These are phyloP conservation scores for Mesotaenium endlicherianum DNA, from an alignment of 139 green algal species.

Conservation along the genomic window DNA sequence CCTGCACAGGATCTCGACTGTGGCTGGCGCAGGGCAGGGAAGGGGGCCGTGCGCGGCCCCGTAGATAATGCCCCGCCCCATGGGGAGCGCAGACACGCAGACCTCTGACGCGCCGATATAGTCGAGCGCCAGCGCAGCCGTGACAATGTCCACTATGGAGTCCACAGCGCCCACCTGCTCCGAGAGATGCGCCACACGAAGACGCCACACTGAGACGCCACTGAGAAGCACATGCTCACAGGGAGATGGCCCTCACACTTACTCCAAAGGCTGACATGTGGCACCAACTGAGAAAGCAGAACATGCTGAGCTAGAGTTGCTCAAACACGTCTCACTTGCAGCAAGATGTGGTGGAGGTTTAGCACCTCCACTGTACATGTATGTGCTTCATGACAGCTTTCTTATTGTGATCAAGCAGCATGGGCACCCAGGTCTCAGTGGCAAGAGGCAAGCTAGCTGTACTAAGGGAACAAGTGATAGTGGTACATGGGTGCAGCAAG, in stretches of 20 bases:
- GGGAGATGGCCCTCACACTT: background rate
- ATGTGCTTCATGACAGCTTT: too few relatives aligned
- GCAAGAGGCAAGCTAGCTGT: too few relatives aligned
- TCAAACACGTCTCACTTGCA: too few relatives aligned
- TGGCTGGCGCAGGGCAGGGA: slow-evolving; percentile 22
- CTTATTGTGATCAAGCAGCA: too few relatives aligned
- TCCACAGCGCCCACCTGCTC: slow-evolving; percentile 42
- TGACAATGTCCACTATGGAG: slow-evolving; percentile 45
- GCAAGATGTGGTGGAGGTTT: too few relatives aligned
- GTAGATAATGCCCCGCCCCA: slow-evolving; percentile 29
- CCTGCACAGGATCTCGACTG: slow-evolving; percentile 1
- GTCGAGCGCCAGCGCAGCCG: slow-evolving; percentile 15
- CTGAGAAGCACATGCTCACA: background rate
- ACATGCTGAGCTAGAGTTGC: too few relatives aligned
- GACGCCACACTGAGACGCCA: background rate
- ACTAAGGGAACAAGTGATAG: too few relatives aligned
- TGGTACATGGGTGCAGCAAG: too few relatives aligned
- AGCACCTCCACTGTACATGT: too few relatives aligned
- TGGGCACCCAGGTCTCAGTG: too few relatives aligned
- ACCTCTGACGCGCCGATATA: slow-evolving; percentile 11
- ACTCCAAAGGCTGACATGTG: background rate
- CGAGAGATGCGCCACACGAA: background rate
- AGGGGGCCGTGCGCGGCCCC: slow-evolving; percentile 39
- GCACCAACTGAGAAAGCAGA: background rate
- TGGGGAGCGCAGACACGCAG: slow-evolving; percentile 20